Evolutionary conservation across 2,329 filamentous ascomycete genomes (phyloP), one percentile per base, ranked within the genome.

Genomic region (Tolypocladium album): DNA sequence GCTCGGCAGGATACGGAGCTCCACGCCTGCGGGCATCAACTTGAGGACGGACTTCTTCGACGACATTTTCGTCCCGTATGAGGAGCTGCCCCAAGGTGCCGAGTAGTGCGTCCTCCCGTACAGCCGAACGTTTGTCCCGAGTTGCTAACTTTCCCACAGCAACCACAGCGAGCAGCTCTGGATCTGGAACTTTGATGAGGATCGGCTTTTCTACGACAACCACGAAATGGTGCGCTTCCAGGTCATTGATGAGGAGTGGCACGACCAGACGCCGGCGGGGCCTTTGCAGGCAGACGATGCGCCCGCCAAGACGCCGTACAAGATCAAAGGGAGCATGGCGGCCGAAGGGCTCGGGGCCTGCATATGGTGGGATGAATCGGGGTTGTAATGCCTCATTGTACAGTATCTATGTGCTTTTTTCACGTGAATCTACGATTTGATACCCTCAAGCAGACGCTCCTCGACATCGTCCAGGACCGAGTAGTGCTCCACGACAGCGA

Each of bases 401-500:
- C 63, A 66, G 62, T 57, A 50, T 61, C 55, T 58, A 55, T 60
- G 24, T 62, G 56, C 22, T 38, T 47, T 9, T 47, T 39, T 11
- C 27, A 39, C 42, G 67, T 69, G 65, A 71, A 71, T 71, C 66
- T 73, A 75, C 65, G 66, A 70, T 64, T 71, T 72, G 69, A 75
- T 73, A 74, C 76, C 76, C 70, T 80, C 80, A 68, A 97, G 77
- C 61, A 99, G 78, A 70, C 94, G 85, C 70, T 92, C 84, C 78
- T 97, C 92, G 61, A 97, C 88, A 22, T 88, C 88, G 67, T 96
- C 90, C 61, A 97, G 78, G 64, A 97, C 90, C 68, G 90, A 97
- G 72, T 91, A 89, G 74, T 97, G 93, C 72, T 96, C 92, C 69
- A 96, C 83, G 31, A 99, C 94, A 67, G 95, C 92, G 63, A 99